phyloP scores from a whole-genome alignment of 257 asterid genomes.

The Plectranthus barbatus region DNA sequence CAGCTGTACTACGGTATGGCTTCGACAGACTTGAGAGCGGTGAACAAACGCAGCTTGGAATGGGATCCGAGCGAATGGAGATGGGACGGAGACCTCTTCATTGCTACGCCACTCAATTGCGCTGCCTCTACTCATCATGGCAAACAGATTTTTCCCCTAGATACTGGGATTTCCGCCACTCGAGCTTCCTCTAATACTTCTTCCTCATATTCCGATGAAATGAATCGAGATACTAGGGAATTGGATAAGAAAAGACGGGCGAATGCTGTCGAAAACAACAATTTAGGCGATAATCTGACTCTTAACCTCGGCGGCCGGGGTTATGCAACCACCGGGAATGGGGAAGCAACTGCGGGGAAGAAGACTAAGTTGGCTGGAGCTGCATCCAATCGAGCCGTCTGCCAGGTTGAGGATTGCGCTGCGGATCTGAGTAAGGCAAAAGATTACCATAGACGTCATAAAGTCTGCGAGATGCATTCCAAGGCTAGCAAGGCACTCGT shows the following conservation, averaged over 20 bases:
- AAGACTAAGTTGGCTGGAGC: too few relatives aligned
- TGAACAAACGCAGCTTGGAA: constrained; percentile 37
- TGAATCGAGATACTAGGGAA: constrained; percentile 31
- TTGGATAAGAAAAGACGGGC: constrained; percentile 54
- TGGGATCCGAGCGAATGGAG: constrained; percentile 76
- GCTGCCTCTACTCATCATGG: constrained; percentile 22
- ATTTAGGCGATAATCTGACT: too few relatives aligned
- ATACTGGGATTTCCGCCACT: constrained; percentile 22
- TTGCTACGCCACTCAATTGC: constrained; percentile 46
- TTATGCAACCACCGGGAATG: too few relatives aligned
- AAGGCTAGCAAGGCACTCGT: too few relatives aligned
- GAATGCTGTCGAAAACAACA: constrained; percentile 21
- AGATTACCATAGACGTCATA: too few relatives aligned
- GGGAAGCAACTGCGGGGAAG: too few relatives aligned
- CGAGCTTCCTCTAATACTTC: constrained; percentile 42
- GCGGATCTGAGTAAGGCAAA: too few relatives aligned
- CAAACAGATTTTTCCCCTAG: constrained; percentile 42
- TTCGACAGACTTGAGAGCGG: constrained; percentile 29
- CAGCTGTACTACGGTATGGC: constrained; percentile 32
- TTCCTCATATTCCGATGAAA: constrained; percentile 53
- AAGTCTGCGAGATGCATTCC: constrained; percentile 72
- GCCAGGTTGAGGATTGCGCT: too few relatives aligned
- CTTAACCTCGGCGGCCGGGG: too few relatives aligned
- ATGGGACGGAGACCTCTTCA: constrained; percentile 77
- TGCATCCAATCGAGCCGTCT: too few relatives aligned